Base-by-base conservation (phyloP, 306 rosid species). In the Alnus rubra region DNA sequence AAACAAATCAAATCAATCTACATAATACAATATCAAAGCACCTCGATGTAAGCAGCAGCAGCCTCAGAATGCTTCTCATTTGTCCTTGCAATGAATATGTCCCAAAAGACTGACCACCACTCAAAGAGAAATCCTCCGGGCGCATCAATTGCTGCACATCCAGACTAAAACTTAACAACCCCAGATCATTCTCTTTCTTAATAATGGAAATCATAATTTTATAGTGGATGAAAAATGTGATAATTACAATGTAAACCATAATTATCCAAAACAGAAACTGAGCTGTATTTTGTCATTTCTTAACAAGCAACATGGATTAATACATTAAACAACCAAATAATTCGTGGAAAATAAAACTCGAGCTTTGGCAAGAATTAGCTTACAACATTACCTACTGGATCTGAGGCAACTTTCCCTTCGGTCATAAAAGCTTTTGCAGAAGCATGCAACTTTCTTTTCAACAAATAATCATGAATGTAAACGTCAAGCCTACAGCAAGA, bases 91-190 rank as follows among this genome's bases (percentile, higher is more conserved):
- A 94, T 94, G 85, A 94, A 94, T 83, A 94, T 88, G 81, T 94
- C 97, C 98, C 98, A 94, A 81, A 92, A 94, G 67, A 94, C 98
- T 77, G 96, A 92, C 98, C 98, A 94, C 97, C 96, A 92, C 84
- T 94, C 98, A 2, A 78, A 94, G 37, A 94, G 94, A 81, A 94
- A 94, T 49, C 98, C 98, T 67, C 96, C 93, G 52, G 98, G 98
- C 45, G 98, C 98, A 89, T 94, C 97, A 84, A 92, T 94, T 84
- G 98, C 98, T 94, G 94, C 88, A 83, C 60, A 77, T 84, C 54
- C 78, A 80, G 76, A 53, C 14, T n/a, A 47, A 58, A 81, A 76
- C 74, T 69, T 60, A 81, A 0, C 64, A 47, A 70, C 47, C 54
- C 49, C 50, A 67, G 11, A n/a, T 67, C 31, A 42, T 12, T 67